Conservation (phyloP, 441 rosid species). For the Erodium texanum region DNA sequence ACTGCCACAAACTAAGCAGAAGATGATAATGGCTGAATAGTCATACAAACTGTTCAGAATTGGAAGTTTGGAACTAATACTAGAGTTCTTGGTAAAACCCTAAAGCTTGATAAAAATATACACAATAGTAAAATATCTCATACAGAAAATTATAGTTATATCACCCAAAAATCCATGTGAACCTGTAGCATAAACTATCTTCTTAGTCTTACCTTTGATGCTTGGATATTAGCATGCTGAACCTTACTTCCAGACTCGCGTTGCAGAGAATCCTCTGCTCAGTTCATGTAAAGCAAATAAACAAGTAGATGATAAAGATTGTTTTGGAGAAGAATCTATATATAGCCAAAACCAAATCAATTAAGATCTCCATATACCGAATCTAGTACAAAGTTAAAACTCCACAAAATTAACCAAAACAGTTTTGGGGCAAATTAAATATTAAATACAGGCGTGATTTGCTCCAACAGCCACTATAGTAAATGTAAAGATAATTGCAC, state of each 20-base stretch:
- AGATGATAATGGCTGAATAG: background rate
- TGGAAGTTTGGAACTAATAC: background rate
- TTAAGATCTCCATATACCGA: background rate
- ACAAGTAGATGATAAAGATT: background rate
- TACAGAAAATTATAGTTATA: background rate
- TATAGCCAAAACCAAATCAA: background rate
- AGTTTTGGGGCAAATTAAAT: no score
- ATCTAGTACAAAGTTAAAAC: background rate
- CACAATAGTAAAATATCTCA: background rate
- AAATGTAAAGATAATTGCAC: background rate
- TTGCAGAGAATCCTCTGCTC: slow-evolving; percentile 23
- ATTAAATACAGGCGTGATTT: no score
- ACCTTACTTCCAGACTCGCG: slow-evolving; percentile 26
- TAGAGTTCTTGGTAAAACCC: background rate
- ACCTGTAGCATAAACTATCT: background rate
- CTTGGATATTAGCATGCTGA: slow-evolving; percentile 21
- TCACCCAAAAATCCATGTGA: background rate
- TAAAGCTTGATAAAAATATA: background rate
- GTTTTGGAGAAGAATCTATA: background rate
- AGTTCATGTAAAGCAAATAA: background rate
- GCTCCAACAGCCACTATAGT: background rate
- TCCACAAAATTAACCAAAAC: no score
- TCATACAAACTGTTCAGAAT: background rate
- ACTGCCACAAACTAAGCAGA: background rate
- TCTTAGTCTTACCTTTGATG: background rate